Percentiles rank a stretch among this genome's conserved stretches.
phyloP scores from a whole-genome alignment of 768 basidiomycete genomes.

The Leccinum olivaceopallidum region DNA sequence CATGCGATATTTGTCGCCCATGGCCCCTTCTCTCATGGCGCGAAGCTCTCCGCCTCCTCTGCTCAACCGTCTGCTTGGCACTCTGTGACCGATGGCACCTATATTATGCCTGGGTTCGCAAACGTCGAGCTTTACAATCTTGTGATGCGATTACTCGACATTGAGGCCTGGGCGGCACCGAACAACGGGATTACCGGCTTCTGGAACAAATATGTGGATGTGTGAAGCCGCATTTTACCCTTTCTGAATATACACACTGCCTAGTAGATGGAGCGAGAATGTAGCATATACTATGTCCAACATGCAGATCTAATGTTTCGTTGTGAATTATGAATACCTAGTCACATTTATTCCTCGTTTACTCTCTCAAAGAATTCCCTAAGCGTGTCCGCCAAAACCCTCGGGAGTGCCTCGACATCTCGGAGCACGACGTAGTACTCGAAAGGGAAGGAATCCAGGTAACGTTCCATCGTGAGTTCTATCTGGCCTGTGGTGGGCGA shows the following conservation, averaged over 20 bases:
- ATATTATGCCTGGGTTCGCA: conserved; percentile 79
- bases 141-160: conserved; percentile 70
- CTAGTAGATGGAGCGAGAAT: not conserved
- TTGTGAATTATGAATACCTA: not conserved
- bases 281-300: not conserved
- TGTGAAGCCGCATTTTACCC: conserved; percentile 2
- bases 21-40: conserved; percentile 77
- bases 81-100: conserved; percentile 53
- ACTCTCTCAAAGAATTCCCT: conserved; percentile 91
- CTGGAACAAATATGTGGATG: conserved; percentile 73
- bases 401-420: conserved; percentile 87
- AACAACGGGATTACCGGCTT: conserved; percentile 82
- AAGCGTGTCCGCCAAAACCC: conserved; percentile 83
- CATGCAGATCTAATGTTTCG: conserved; percentile 4
- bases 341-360: conserved; percentile 51
- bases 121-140: conserved; percentile 89
- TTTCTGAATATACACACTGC: not conserved
- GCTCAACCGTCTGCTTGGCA: conserved; percentile 48
- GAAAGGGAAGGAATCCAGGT: conserved; percentile 96
- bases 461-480: conserved; percentile 86
- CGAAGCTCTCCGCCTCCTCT: conserved; percentile 47
- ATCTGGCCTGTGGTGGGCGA: conserved; percentile 54
- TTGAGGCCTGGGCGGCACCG: conserved; percentile 51
- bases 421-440: conserved; percentile 95
- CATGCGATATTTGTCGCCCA: conserved; percentile 90